These are phyloP conservation scores for Paraphysoderma sedebokerense DNA, from an alignment of 371 early-diverging fungal genomes.

Conservation along the genomic window DNA sequence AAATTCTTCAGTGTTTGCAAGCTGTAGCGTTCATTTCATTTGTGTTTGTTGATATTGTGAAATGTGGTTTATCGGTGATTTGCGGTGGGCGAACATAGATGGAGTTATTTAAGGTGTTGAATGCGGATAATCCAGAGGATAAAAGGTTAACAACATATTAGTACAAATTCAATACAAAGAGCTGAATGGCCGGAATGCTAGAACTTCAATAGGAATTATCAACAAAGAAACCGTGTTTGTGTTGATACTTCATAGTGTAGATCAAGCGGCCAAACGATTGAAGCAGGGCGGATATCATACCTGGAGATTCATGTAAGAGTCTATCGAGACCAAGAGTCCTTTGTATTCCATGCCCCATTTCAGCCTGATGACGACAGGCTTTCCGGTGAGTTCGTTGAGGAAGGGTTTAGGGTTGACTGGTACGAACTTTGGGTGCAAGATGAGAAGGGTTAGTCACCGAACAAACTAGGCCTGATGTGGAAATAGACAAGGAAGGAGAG, in stretches of 20 bases:
- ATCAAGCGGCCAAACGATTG: not conserved
- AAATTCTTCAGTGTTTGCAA: conserved; percentile 85
- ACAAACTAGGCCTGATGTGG: too few species aligned
- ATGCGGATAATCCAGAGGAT: too few species aligned
- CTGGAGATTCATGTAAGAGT: conserved; percentile 96
- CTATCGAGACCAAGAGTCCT: conserved; percentile 75
- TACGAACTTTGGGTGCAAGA: conserved; percentile 43
- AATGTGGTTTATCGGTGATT: too few species aligned
- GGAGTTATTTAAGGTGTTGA: too few species aligned
- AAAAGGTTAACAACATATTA: too few species aligned
- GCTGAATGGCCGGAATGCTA: not conserved
- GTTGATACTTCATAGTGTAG: conserved; percentile 2
- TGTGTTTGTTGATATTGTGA: too few species aligned
- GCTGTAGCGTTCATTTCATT: conserved; percentile 41
- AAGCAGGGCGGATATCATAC: too few species aligned
- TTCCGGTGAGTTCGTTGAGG: conserved; percentile 77
- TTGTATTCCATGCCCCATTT: conserved; percentile 98
- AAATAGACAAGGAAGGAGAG: too few species aligned
- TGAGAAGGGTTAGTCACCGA: not conserved
- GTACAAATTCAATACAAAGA: not conserved
- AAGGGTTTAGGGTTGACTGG: conserved; percentile 96
- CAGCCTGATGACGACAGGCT: conserved; percentile 75
- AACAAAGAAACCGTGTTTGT: not conserved
- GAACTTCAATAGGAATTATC: not conserved
- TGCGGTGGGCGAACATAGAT: too few species aligned